Evolutionary conservation across 164 flowering plant species (phyloP), one percentile per base, ranked within the genome.

Genomic region (Malania oleifera): DNA sequence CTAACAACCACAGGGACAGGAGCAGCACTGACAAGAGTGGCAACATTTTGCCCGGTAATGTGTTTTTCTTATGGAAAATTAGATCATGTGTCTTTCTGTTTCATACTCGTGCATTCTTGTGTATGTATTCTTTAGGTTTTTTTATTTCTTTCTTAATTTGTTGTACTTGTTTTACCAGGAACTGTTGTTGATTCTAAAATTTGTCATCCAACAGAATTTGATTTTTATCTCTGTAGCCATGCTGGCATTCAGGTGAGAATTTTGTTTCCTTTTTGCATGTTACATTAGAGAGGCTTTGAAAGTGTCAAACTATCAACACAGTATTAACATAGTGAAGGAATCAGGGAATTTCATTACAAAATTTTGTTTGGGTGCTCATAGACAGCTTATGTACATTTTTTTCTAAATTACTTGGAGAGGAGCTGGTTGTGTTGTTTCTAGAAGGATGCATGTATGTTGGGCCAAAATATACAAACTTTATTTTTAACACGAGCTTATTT

Each of bases 191-290:
- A 91, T 65, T 41, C 89, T 13, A 83, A 82, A 64, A 88, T 91
- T 18, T 91, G 98, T 61, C 98, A 91, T 66, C 98, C 98, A 0
- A 78, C 90, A 1, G 96, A 91, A 61, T 91, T 89, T 65, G 98
- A 91, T 53, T 91, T 91, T 59, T 91, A 83, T 61, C 95, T 91
- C 46, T 91, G 98, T 59, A 91, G 98, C 71, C 98, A 91, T 69
- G 98, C 98, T 43, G 95, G 96, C 17, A 86, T 91, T 69, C 95
- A 89, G 95, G 98, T 86, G 44, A 61, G 40, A 52, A 47, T 12
- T 50, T 57, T 1, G 26, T 13, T 39, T 46, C 18, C 28, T 9
- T 12, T 23, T 25, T 24, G 27, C 54, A 25, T 57, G 24, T 15
- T 56, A 2, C 11, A 59, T 54, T 40, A 13, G 44, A 44, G 48